Base-by-base conservation (phyloP, 768 basidiomycete species). In the Calocybe indica region DNA sequence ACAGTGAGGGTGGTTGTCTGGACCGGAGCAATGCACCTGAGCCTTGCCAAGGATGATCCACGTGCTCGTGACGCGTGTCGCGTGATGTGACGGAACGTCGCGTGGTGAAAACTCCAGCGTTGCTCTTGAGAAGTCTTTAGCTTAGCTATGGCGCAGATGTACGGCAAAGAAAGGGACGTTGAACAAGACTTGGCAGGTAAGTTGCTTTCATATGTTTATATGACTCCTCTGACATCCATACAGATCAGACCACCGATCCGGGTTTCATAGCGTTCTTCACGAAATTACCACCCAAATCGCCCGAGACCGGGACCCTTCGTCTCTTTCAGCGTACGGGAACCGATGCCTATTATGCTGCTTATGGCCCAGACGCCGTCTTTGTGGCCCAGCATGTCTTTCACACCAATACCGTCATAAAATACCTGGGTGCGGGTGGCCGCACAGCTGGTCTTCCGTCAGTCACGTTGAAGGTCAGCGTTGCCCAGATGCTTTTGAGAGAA, bases 361-460 rank as follows among this genome's bases (percentile, higher is more conserved):
- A 97, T 59, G 93, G 92, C 0, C 68, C 79, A 5, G 94, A 97
- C 63, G 95, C 95, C 0, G 69, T 80, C n/a, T 92, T 82, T 54
- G 81, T 95, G 52, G 94, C 95, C 5, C 73, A 81, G 13, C 77
- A 90, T 55, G 82, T 88, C 45, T 92, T 80, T 56, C 85, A 80
- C 47, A 99, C 96, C 2, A 88, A 90, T 57, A 85, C 90, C 1
- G 93, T 97, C 49, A 76, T 99, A 65, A 95, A 95, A 65, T 88
- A 90, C 61, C 81, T 96, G 37, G 95, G 95, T 5, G 60, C 67
- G 0, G 79, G 78, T 0, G 80, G 81, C 30, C 75, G 73, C 53
- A 61, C 69, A 0, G 76, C 72, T 0, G 80, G 82, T 2, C 69
- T 96, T 1, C 83, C 90, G 0, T 85, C 83, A 45, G 92, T 96